Conservation (phyloP, 805 yeast species). For the Teunomyces cretensis region DNA sequence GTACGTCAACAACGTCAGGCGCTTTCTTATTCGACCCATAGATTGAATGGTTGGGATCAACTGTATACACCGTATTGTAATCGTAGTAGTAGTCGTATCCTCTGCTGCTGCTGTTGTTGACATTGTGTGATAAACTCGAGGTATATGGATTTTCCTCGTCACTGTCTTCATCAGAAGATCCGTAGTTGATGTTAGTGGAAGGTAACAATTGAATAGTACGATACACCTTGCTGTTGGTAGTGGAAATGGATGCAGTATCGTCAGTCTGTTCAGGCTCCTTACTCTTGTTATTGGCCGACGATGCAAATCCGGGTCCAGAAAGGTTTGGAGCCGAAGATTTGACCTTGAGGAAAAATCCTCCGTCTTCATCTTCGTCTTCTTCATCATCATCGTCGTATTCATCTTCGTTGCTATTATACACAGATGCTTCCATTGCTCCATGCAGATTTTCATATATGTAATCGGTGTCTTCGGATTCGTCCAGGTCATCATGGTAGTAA, state of each 20-base stretch:
- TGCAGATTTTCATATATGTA: conserved; percentile 17
- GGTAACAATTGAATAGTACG: conserved; percentile 79
- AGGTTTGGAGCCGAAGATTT: conserved; percentile 38
- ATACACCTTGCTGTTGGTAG: conserved; percentile 26
- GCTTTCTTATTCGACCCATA: conserved; percentile 24
- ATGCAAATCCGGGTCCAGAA: conserved; percentile 14
- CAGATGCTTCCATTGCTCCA: conserved; percentile 9
- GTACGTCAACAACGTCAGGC: conserved; percentile 46
- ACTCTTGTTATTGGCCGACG: neutral
- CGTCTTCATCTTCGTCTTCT: conserved; percentile 59
- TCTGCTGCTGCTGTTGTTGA: conserved; percentile 57
- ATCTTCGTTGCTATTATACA: conserved; percentile 14
- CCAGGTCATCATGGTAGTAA: neutral
- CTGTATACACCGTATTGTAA: conserved; percentile 72
- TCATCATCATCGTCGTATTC: conserved; percentile 33
- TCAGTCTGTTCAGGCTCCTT: conserved; percentile 15
- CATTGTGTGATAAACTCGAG: conserved; percentile 67
- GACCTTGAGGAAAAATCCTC: conserved; percentile 66
- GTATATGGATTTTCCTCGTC: conserved; percentile 56
- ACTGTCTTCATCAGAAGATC: conserved; percentile 61
- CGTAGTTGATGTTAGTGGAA: conserved; percentile 79
- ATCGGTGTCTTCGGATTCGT: conserved; percentile 6
- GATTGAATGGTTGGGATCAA: conserved; percentile 44
- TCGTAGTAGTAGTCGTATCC: conserved; percentile 80
- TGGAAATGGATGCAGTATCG: conserved; percentile 30